phyloP scores from a whole-genome alignment of 2,329 filamentous ascomycete species.

The Onygenales sp. region DNA sequence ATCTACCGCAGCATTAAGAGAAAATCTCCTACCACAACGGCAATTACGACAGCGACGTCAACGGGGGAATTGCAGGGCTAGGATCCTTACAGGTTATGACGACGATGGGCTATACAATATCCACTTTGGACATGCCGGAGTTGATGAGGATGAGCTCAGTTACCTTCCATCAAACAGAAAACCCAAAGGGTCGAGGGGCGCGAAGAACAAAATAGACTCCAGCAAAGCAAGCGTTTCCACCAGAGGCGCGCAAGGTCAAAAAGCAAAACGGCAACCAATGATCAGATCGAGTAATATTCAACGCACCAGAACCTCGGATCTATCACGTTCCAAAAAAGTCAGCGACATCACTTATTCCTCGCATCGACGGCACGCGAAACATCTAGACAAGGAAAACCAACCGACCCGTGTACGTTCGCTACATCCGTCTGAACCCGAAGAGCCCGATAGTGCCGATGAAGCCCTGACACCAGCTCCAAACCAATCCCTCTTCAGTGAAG shows the following conservation, averaged over 20 bases:
- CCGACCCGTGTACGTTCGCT: slow-evolving; percentile 16
- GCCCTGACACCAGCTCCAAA: slow-evolving; percentile 9
- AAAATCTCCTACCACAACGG: slow-evolving; percentile 26
- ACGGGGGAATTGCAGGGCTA: slow-evolving; percentile 8
- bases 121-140: slow-evolving; percentile 7
- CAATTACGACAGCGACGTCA: slow-evolving; percentile 14
- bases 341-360: slow-evolving; percentile 10
- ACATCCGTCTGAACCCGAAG: slow-evolving; percentile 22
- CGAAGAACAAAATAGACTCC: not conserved
- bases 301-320: not conserved
- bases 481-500: slow-evolving; percentile 22
- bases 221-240: not conserved
- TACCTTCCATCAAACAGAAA: slow-evolving; percentile 17
- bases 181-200: slow-evolving; percentile 4
- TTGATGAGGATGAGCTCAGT: slow-evolving; percentile 30
- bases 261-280: not conserved
- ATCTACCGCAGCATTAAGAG: slow-evolving; percentile 25
- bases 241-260: not conserved
- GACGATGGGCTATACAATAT: not conserved
- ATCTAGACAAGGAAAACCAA: slow-evolving; percentile 24
- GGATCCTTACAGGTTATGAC: slow-evolving; percentile 2
- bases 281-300: not conserved
- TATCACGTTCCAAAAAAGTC: not conserved
- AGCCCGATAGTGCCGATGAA: slow-evolving; percentile 13
- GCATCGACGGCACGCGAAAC: slow-evolving; percentile 6